Percentiles rank a stretch among this genome's conserved stretches.
These are phyloP conservation scores for Eucalyptus regnans DNA, from an alignment of 345 rosid species.

Conservation along the genomic window DNA sequence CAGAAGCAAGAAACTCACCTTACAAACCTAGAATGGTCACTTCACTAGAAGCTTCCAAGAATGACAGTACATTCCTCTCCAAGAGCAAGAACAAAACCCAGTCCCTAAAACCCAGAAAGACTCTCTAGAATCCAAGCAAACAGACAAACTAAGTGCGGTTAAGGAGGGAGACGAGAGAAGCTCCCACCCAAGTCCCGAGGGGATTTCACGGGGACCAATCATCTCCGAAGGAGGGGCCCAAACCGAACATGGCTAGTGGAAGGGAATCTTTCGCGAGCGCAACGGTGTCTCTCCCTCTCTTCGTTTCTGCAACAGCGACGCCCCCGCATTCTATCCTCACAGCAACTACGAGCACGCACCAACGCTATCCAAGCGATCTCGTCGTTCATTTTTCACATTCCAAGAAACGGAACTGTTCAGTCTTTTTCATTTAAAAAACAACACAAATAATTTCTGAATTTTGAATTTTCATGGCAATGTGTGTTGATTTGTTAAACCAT, in stretches of 20 bases:
- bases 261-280: not conserved
- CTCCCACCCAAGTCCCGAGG: not conserved
- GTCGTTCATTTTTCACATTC: not conserved
- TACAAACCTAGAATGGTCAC: not conserved
- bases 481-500: not conserved
- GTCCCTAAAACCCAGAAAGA: not conserved
- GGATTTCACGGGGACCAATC: slow-evolving; percentile 1
- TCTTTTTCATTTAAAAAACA: not conserved
- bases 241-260: slow-evolving; percentile 3
- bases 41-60: not conserved
- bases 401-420: not conserved
- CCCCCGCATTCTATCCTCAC: not conserved
- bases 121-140: not conserved
- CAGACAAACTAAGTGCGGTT: slow-evolving; percentile 2
- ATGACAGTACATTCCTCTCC: not conserved
- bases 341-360: not conserved
- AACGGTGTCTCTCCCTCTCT: not conserved
- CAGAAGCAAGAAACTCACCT: not conserved
- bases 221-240: not conserved
- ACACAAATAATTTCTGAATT: not conserved
- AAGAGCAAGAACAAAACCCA: not conserved
- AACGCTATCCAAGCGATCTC: not conserved
- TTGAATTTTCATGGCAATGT: not conserved
- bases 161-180: not conserved
- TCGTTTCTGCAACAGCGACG: not conserved